Base-by-base conservation (phyloP, 495 filamentous ascomycete genomes). In the Hypoxylon perforatum region DNA sequence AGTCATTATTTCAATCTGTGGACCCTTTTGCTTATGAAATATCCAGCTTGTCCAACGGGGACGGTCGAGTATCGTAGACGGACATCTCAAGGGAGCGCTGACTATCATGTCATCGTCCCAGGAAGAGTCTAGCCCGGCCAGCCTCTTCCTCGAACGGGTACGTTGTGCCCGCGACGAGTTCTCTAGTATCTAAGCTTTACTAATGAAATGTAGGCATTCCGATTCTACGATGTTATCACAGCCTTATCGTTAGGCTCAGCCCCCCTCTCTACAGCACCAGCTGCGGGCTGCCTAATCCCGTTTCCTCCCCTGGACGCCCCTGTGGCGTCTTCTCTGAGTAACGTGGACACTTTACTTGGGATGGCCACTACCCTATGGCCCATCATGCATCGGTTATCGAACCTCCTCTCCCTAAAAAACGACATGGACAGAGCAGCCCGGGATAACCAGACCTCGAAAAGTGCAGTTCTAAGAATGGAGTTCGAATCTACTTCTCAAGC, bases 201-300 rank as follows among this genome's bases (percentile, higher is more conserved):
- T 72, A 15, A 74, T 38, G 15, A 12, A 7, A 51, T 49, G 4
- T 41, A 87, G 84, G 85, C 85, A 2, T 89, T 89, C 57, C 81
- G 85, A 5, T 89, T 87, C 64, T 89, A 88, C 74, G 86, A 89
- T 67, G 86, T 89, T 14, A 86, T 88, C 17, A 80, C 85, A 8
- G 86, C 86, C 6, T 75, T 89, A 42, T 89, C 86, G n/a, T 80
- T 87, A 41, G 86, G 85, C 57, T 84, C 85, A 7, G 73, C 85
- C 7, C 85, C 86, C 3, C 77, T 87, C 47, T 84, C 82, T 9
- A 79, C 76, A 2, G 82, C 84, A 11, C 84, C 84, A 4, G 74
- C 76, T 2, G 72, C 80, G 9, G 77, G 77, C 21, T 78, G 79
- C 39, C 76, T 82, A 3, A 55, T 77, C 1, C 77, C 78, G 8